Base-by-base conservation (phyloP, 768 basidiomycete genomes). In the Termitomyces sp. region DNA sequence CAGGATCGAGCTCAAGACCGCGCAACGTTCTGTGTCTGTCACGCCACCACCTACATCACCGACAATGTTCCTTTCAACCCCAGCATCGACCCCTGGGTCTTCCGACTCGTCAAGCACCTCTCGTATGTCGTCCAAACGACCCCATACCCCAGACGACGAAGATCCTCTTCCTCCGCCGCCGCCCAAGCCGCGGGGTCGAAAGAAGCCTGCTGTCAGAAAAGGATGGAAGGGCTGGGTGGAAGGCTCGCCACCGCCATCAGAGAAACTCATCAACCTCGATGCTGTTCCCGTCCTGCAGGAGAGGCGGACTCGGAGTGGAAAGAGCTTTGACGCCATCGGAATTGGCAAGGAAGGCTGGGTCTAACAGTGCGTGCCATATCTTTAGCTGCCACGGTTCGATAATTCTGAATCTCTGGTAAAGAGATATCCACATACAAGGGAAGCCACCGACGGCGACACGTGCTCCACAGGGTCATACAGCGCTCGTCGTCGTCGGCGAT, bases 161-260 rank as follows among this genome's bases (percentile, higher is more conserved):
- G 79, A 80, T 18, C 68, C 77, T 28, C 58, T 79, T 32, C 59
- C 61, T 60, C 41, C 63, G 12, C 63, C 66, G 70, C 56, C 67
- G 63, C 63, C 69, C 12, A 66, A 66, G 28, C 69, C 65, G 30
- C 74, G 71, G n/a, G 79, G 80, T 48, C 81, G 78, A 70, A 89
- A 83, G 77, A 86, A 87, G 64, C 75, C 80, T 47, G 79, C 86
- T 0, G 86, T 81, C 38, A 86, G 80, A 73, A 93, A 93, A 71
- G 91, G 91, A 18, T 93, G 91, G 91, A 93, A 93, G 76, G 91
- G 91, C 41, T 93, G 91, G 91, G 88, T 93, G 23, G 91, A 91
- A 76, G 90, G 89, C 64, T 91, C 89, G 23, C 88, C 88, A 28
- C 84, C 85, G 55, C 88, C 91, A 23, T 89, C 88, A 16, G 82